phyloP scores from a whole-genome alignment of 805 yeast genomes.

The Vanderwaltozyma tropicalis region DNA sequence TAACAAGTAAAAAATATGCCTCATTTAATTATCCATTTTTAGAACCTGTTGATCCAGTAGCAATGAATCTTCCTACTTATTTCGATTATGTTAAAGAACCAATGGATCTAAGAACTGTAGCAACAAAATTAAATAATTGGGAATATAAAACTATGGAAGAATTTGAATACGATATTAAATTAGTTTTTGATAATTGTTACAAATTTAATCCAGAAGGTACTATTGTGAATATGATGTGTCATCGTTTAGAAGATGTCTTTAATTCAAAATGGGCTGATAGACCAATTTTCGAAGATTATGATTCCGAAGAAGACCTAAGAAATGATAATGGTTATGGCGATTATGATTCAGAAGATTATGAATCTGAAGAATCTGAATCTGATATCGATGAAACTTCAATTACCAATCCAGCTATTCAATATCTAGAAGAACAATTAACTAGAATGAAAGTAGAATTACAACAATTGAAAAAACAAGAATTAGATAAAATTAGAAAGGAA shows the following conservation, averaged over 20 bases:
- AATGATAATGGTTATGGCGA: conserved; percentile 29
- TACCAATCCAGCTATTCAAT: conserved; percentile 82
- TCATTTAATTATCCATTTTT: conserved; percentile 81
- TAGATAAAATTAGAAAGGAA: conserved; percentile 55
- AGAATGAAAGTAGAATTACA: conserved; percentile 80
- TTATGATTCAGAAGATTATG: conserved; percentile 23
- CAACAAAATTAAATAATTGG: conserved; percentile 70
- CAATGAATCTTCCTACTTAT: conserved; percentile 85
- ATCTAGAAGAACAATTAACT: conserved; percentile 75
- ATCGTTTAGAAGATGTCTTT: conserved; percentile 74
- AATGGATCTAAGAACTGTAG: conserved; percentile 87
- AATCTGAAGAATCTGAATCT: conserved; percentile 21
- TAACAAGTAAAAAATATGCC: conserved; percentile 73
- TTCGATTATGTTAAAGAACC: conserved; percentile 80
- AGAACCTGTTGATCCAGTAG: conserved; percentile 91
- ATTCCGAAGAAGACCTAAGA: conserved; percentile 34
- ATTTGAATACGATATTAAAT: conserved; percentile 70
- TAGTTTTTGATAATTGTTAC: conserved; percentile 84
- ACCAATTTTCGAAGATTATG: conserved; percentile 55
- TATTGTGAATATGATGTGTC: conserved; percentile 93
- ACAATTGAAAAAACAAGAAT: conserved; percentile 68
- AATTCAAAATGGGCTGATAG: conserved; percentile 81
- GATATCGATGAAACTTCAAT: conserved; percentile 53
- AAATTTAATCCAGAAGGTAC: conserved; percentile 94
- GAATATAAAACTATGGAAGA: conserved; percentile 83